These are phyloP conservation scores for Lasiosphaeriaceae sp. DNA, from an alignment of 495 filamentous ascomycete genomes.

Conservation along the genomic window DNA sequence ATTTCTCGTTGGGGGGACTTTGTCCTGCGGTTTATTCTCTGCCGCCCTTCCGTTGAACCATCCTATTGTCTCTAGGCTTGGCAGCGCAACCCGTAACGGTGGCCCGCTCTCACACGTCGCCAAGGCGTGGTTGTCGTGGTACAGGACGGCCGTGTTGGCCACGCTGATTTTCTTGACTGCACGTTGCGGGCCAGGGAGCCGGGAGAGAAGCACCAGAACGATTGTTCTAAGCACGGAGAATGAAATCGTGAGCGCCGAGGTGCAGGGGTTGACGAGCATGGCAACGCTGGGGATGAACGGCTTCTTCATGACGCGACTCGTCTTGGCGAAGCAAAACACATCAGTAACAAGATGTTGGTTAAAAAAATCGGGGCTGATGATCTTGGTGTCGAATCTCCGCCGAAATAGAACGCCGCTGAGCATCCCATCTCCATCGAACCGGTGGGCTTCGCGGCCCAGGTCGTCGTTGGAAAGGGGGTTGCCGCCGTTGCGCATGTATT, in stretches of 20 bases:
- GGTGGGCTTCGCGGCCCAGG: constrained; percentile 53
- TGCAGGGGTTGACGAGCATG: not conserved
- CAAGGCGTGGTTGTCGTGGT: constrained; percentile 62
- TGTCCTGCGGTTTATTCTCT: constrained; percentile 27
- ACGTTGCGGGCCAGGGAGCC: constrained; percentile 47
- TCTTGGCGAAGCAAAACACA: constrained; percentile 49
- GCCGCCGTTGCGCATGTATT: constrained; percentile 67
- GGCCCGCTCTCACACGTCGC: constrained; percentile 66
- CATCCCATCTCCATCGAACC: constrained; percentile 74
- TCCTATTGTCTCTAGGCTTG: constrained; percentile 57
- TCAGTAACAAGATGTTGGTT: constrained; percentile 65
- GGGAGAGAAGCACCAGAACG: constrained; percentile 9
- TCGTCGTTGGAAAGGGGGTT: constrained; percentile 62
- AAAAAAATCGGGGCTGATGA: constrained; percentile 52
- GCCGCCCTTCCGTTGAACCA: constrained; percentile 56
- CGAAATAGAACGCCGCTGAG: constrained; percentile 59
- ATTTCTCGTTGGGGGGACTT: constrained; percentile 32
- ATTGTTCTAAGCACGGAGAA: not conserved
- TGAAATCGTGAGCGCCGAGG: not conserved
- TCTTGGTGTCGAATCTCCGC: constrained; percentile 19
- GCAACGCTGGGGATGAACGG: constrained; percentile 9
- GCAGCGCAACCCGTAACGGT: constrained; percentile 58
- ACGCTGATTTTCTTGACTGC: constrained; percentile 58
- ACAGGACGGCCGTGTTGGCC: constrained; percentile 59
- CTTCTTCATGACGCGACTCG: constrained; percentile 24